phyloP scores from a whole-genome alignment of 371 early-diverging fungal species.

The Lichtheimia corymbifera region DNA sequence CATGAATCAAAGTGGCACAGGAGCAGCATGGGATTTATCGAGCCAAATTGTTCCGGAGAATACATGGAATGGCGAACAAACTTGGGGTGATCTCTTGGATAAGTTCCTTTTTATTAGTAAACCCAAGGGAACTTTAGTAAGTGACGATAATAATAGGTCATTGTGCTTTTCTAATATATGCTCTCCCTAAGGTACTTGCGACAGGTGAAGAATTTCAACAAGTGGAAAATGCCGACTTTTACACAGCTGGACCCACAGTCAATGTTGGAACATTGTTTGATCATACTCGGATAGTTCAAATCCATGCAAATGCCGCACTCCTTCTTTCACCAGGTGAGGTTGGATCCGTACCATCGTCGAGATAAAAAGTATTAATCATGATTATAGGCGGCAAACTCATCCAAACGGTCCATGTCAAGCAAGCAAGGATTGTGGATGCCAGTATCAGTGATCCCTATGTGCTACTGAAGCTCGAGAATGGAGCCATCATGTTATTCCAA shows the following conservation, averaged over 20 bases:
- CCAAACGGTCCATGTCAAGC: slow-evolving; percentile 63
- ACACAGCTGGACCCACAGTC: slow-evolving; percentile 76
- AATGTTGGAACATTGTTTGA: slow-evolving; percentile 66
- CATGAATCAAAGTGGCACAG: slow-evolving; percentile 22
- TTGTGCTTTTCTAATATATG: too few relatives aligned
- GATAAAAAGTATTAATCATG: neutral
- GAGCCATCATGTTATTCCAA: slow-evolving; percentile 60
- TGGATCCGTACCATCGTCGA: too few relatives aligned
- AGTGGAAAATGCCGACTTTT: slow-evolving; percentile 76
- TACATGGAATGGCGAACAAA: slow-evolving; percentile 16
- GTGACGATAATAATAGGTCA: neutral
- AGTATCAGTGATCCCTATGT: slow-evolving; percentile 83
- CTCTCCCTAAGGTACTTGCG: slow-evolving; percentile 58
- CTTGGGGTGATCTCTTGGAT: slow-evolving; percentile 40
- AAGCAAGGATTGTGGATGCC: slow-evolving; percentile 69
- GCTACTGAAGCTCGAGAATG: slow-evolving; percentile 67
- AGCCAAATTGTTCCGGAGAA: neutral
- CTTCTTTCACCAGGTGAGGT: slow-evolving; percentile 61
- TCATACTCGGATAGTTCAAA: slow-evolving; percentile 74
- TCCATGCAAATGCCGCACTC: slow-evolving; percentile 73
- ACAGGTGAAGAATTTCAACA: slow-evolving; percentile 87
- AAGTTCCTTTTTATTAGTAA: slow-evolving; percentile 75
- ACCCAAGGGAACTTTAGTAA: slow-evolving; percentile 65
- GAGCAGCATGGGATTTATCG: slow-evolving; percentile 6
- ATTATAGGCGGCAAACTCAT: slow-evolving; percentile 59